These are phyloP conservation scores for Coniochaeta sp. DNA, from an alignment of 2,329 filamentous ascomycete species.

Conservation along the genomic window DNA sequence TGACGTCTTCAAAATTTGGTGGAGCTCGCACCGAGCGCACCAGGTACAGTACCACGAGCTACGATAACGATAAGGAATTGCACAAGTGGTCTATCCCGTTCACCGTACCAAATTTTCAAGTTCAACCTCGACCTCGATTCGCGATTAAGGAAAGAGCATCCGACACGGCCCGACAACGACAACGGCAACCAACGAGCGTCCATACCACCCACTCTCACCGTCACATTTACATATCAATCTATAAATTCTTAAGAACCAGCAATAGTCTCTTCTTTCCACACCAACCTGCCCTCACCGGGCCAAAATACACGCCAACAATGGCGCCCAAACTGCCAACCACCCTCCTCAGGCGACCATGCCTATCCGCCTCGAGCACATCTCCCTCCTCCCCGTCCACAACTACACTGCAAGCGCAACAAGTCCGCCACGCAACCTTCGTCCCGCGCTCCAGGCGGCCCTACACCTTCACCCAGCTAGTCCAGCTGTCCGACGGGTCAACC, in stretches of 20 bases:
- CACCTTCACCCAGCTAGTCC: conserved; percentile 94
- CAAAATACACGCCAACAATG: conserved; percentile 14
- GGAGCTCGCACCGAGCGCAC: not conserved
- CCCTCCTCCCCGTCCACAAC: conserved; percentile 1
- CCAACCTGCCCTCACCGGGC: not conserved
- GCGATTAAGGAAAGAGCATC: not conserved
- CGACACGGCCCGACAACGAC: not conserved
- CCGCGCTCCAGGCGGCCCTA: conserved; percentile 86
- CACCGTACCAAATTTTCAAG: conserved; percentile 16
- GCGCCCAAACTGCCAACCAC: conserved; percentile 22
- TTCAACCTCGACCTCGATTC: not conserved
- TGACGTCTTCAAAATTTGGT: not conserved
- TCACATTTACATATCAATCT: not conserved
- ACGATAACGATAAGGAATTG: conserved; percentile 7
- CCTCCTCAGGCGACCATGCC: conserved; percentile 19
- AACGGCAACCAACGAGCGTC: not conserved
- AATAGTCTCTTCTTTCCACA: not conserved
- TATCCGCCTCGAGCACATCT: conserved; percentile 15
- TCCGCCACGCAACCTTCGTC: conserved; percentile 78
- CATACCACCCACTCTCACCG: not conserved
- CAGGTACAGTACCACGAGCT: conserved; percentile 4
- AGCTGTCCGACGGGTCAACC: conserved; percentile 82
- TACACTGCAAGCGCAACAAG: conserved; percentile 27
- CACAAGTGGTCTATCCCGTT: conserved; percentile 4
- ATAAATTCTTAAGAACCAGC: too few species aligned